Evolutionary conservation across 1,284 basidiomycete genomes (phyloP), one percentile per base, ranked within the genome.

Genomic region (Ustilago loliicola): DNA sequence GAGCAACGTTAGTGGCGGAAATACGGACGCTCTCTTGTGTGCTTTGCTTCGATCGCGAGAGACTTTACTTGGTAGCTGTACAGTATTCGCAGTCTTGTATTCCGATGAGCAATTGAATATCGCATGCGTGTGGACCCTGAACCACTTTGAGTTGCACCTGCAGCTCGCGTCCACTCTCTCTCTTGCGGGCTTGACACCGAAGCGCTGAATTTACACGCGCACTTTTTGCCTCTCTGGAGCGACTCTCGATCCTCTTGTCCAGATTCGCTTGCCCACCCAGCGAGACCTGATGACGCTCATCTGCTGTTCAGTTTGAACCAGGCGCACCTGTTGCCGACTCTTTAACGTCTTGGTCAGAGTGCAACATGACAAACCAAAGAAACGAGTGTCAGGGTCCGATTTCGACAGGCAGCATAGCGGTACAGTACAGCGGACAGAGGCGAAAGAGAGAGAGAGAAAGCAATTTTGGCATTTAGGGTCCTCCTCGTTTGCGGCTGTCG

Each of bases 51-150:
- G 40, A 57, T 42, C 27, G 36, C 19, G 27, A 30, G 23, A 40
- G 40, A 55, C 34, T 23, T 36, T n/a, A 21, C 25, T 29, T 50
- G 34, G 9, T 29, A 9, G 48, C 48, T 50, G 48, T 19, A 6
- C 9, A 36, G 15, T n/a, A n/a, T n/a, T n/a, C n/a, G n/a, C 42
- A 45, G 2, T 9, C 45, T 48, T 32, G 29, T 32, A 30, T 30
- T 52, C n/a, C n/a, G n/a, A n/a, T 25, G 52, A n/a, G 19, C 52
- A 53, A 53, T 50, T 34, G 15, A 53, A 53, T 34, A 21, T 36
- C 25, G 52, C 29, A 52, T 29, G 23, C 19, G 29, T 6, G 51
- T 52, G 51, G 51, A 52, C 51, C 51, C 51, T 52, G 51, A 52
- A 2, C 27, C 19, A 52, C 9, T 48, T 13, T 17, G 17, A 27